phyloP scores from a whole-genome alignment of 2,329 filamentous ascomycete genomes.

The Fusarium sp. region DNA sequence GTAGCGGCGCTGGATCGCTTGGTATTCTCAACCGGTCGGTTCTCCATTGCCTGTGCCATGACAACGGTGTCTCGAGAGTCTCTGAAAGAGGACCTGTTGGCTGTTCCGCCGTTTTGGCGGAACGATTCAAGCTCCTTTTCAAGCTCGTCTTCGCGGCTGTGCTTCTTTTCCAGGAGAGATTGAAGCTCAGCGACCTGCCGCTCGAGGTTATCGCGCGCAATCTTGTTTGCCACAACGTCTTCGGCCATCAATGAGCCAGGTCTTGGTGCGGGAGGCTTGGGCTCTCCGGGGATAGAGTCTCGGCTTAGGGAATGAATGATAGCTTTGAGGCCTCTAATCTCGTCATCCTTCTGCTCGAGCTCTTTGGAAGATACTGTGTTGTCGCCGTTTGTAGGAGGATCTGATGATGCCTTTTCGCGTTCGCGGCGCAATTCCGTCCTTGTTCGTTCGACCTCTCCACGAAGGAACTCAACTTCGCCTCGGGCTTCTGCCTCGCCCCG shows the following conservation, averaged over 20 bases:
- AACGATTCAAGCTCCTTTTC: conserved; percentile 81
- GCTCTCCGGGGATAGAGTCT: conserved; percentile 67
- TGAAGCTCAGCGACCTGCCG: conserved; percentile 84
- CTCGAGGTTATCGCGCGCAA: conserved; percentile 74
- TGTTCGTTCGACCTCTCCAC: conserved; percentile 93
- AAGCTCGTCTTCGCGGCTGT: conserved; percentile 81
- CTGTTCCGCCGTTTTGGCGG: conserved; percentile 57
- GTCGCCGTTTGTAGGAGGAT: conserved; percentile 48
- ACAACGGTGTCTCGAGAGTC: conserved; percentile 75
- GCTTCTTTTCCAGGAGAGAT: conserved; percentile 77
- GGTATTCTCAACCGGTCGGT: conserved; percentile 58
- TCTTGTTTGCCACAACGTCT: conserved; percentile 48
- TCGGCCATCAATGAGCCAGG: conserved; percentile 51
- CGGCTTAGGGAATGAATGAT: conserved; percentile 96
- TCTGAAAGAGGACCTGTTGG: conserved; percentile 67
- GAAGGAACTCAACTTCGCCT: conserved; percentile 93
- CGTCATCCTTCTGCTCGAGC: conserved; percentile 93
- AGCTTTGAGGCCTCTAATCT: conserved; percentile 95
- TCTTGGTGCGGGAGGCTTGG: conserved; percentile 45
- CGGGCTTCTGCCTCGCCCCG: conserved; percentile 95
- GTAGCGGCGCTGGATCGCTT: conserved; percentile 61
- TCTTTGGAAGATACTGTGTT: conserved; percentile 72
- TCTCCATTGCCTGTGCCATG: conserved; percentile 63
- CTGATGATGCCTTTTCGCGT: conserved; percentile 76
- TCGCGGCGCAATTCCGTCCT: conserved; percentile 89